Evolutionary conservation across 148 eudicot species (phyloP).

Genomic region (Persicaria maculosa): DNA sequence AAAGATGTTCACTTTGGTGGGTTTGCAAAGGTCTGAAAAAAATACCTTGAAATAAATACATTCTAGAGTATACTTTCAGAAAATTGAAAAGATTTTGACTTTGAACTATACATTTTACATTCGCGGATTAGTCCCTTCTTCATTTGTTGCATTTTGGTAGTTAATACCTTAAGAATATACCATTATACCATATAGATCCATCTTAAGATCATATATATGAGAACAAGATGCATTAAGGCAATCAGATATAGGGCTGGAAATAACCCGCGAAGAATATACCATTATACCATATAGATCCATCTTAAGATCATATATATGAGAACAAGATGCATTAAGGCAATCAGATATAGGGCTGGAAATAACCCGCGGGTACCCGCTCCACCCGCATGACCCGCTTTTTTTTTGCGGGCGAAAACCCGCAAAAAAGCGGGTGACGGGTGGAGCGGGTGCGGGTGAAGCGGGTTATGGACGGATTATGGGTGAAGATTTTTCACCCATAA

Average conservation of each 20-base stretch:
- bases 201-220: not conserved
- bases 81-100: not conserved
- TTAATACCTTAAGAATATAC: not conserved
- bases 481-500: no score
- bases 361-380: no score
- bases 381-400: no score
- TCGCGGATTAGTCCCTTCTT: not conserved
- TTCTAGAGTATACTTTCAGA: not conserved
- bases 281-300: not conserved
- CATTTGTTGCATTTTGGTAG: not conserved
- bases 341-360: no score
- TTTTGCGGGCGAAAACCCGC: no score
- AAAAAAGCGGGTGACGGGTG: no score
- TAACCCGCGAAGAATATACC: not conserved
- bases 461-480: no score
- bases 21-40: not conserved
- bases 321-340: not conserved
- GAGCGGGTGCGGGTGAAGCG: no score
- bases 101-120: not conserved
- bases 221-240: not conserved
- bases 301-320: not conserved
- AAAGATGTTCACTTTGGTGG: not conserved
- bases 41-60: not conserved
- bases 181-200: not conserved
- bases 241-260: no score